A percentile compares a stretch with the other conserved stretches of the same genome.
Evolutionary conservation across 2,329 filamentous ascomycete species (phyloP).

Genomic region (Trichoderma guizhouense): DNA sequence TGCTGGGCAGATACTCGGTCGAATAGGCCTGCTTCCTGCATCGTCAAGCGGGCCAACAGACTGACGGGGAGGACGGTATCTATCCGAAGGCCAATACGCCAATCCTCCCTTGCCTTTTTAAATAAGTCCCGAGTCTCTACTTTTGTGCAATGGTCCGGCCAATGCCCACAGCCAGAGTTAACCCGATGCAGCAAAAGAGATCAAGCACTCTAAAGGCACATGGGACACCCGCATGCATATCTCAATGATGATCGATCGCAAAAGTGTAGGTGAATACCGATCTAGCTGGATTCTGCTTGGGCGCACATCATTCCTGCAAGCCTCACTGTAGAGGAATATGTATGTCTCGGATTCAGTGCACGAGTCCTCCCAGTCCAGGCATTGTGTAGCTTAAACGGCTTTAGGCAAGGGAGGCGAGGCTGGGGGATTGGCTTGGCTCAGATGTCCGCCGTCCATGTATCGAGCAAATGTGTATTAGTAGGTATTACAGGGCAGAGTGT

Average conservation of each 20-base stretch:
- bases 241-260: constrained; percentile 12
- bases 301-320: constrained; percentile 11
- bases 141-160: constrained; percentile 5
- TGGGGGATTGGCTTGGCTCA: neutral
- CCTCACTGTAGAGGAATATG: neutral
- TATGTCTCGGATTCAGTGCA: constrained; percentile 3
- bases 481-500: neutral
- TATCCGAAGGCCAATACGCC: constrained; percentile 1
- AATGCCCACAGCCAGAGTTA: constrained; percentile 9
- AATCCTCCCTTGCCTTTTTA: neutral
- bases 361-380: neutral
- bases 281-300: constrained; percentile 10
- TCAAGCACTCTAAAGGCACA: constrained; percentile 12
- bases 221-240: constrained; percentile 17
- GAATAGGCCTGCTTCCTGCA: constrained; percentile 5
- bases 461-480: neutral
- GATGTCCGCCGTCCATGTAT: neutral
- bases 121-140: neutral
- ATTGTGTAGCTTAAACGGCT: neutral
- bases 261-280: constrained; percentile 11
- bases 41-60: neutral
- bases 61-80: constrained; percentile 7
- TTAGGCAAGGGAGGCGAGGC: neutral
- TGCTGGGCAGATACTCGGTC: constrained; percentile 6
- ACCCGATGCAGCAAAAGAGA: constrained; percentile 8